A percentile compares a stretch with the other conserved stretches of the same genome.
Evolutionary conservation across 2,329 filamentous ascomycete species (phyloP).

Genomic region (Ceratocystis alfenasii): DNA sequence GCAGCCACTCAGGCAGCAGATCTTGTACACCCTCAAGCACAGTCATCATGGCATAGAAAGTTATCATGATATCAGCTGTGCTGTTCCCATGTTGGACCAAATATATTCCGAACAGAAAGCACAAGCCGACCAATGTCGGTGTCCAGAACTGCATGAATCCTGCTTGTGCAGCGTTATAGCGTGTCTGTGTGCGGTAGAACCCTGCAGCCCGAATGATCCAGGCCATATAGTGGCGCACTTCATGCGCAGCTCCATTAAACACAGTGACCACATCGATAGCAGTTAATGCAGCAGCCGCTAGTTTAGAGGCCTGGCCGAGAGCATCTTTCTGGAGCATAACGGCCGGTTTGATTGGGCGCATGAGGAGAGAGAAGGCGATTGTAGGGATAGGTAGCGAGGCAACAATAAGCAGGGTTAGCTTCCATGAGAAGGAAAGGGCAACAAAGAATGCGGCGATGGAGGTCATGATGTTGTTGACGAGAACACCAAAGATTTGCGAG

Average conservation of each 20-base stretch:
- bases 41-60: conserved; percentile 71
- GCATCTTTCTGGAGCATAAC: conserved; percentile 58
- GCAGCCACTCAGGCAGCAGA: conserved; percentile 63
- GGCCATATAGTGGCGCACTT: conserved; percentile 51
- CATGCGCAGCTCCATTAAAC: conserved; percentile 63
- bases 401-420: conserved; percentile 67
- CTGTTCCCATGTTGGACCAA: conserved; percentile 50
- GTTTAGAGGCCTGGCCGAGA: conserved; percentile 59
- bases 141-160: conserved; percentile 63
- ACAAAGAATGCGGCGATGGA: conserved; percentile 54
- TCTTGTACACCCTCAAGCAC: conserved; percentile 64
- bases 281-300: conserved; percentile 54
- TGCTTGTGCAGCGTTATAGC: conserved; percentile 58
- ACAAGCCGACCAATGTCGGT: conserved; percentile 68
- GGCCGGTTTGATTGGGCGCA: conserved; percentile 48
- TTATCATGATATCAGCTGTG: conserved; percentile 61
- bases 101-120: conserved; percentile 75
- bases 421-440: conserved; percentile 72
- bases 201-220: conserved; percentile 46
- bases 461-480: conserved; percentile 53
- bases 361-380: conserved; percentile 47
- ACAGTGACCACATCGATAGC: conserved; percentile 79
- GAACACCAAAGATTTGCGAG: conserved; percentile 65
- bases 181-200: conserved; percentile 56
- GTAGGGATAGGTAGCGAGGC: conserved; percentile 59